phyloP scores from a whole-genome alignment of 129 eudicot species.

The Tagetes erecta region DNA sequence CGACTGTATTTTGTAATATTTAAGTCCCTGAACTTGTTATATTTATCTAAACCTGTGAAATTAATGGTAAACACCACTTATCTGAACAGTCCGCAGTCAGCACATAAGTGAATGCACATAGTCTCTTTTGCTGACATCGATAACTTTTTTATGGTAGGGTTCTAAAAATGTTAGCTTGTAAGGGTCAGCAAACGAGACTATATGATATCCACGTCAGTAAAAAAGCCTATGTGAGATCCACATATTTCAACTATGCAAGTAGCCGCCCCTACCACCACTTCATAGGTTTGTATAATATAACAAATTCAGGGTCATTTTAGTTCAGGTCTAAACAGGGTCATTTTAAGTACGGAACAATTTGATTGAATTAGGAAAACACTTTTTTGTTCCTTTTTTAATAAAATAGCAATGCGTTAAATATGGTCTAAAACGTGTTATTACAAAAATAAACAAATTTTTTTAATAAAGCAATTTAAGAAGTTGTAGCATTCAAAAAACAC shows the following conservation, averaged over 20 bases:
- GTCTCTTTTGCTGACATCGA: background rate
- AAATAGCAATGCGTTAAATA: background rate
- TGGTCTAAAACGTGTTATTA: background rate
- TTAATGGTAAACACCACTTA: background rate
- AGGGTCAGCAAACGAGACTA: background rate
- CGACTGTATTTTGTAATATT: background rate
- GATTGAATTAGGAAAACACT: background rate
- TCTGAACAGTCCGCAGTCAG: background rate
- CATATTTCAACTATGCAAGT: background rate
- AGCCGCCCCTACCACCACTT: background rate
- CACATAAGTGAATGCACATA: background rate
- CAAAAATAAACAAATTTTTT: background rate
- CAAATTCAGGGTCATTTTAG: background rate
- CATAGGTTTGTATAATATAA: background rate
- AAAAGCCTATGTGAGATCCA: background rate
- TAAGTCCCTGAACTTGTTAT: background rate
- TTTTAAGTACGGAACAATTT: background rate
- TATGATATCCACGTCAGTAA: background rate
- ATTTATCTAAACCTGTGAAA: background rate
- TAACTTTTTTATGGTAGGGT: background rate
- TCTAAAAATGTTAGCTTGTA: background rate
- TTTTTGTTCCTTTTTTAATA: background rate
- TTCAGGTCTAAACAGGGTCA: background rate
- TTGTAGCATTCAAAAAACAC: background rate
- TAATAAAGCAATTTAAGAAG: background rate